Base-by-base conservation (phyloP, 495 filamentous ascomycete species). In the Lasiosphaeria hispida region DNA sequence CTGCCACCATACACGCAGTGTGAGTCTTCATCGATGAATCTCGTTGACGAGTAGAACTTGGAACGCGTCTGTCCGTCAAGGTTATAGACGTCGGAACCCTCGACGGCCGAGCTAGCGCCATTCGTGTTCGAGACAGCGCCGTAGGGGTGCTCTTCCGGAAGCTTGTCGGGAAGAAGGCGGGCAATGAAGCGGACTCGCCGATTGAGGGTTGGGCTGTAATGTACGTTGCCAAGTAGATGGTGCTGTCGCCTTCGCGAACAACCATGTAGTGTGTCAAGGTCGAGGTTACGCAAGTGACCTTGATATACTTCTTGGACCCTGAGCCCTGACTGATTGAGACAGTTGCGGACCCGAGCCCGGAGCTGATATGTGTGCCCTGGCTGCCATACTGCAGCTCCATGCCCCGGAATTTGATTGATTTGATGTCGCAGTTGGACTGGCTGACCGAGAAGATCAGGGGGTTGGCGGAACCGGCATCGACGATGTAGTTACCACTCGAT, bases 11-110 rank as follows among this genome's bases (percentile, higher is more conserved):
- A 77, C 1, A 82, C 78, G 70, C 85, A 88, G 60, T 87, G 83
- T 7, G 78, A 75, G 10, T 82, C 72, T 59, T 87, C 84, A 63
- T 88, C 85, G 70, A 88, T 87, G 69, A 87, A 87, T 0, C 83
- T 75, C 11, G 84, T 73, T 61, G 80, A 83, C 13, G 83, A 86
- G 72, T 85, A 88, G 74, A 88, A 88, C 68, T 88, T 88, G 67
- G 79, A 83, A 19, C 85, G 81, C 0, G 85, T 87, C 62, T 87
- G 73, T 10, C 83, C 81, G 58, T 77, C 64, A 37, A 87, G 81
- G 36, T 83, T 47, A 61, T 79, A 87, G 63, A 88, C 84, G 58
- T 88, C 85, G 0, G 79, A 81, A 15, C 84, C 85, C 63, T 87
- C 85, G 42, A 88, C 71, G 1, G 75, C 71, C 14, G 74, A 72